Evolutionary conservation across 108 stramenopile genomes (phyloP).

Genomic region (Nitzschia sp.): DNA sequence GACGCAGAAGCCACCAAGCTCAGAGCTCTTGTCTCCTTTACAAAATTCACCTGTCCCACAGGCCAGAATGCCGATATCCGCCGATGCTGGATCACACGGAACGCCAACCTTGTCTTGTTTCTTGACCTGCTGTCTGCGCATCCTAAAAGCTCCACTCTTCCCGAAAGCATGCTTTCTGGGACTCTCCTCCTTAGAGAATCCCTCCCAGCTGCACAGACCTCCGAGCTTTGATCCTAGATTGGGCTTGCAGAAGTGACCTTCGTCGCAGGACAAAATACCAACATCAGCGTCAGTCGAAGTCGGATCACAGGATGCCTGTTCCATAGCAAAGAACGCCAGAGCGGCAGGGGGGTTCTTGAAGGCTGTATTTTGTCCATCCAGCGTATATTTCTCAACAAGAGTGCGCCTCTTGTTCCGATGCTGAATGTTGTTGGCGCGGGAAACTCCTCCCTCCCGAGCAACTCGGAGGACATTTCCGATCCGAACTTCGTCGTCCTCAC

Average conservation of each 20-base stretch:
- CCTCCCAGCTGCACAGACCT: neutral
- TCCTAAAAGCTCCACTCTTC: neutral
- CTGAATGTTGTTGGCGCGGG: neutral
- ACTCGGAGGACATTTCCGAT: neutral
- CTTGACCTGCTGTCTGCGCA: neutral
- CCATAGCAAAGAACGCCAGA: neutral
- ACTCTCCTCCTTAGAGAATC: neutral
- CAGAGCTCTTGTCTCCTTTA: neutral
- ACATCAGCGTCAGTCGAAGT: neutral
- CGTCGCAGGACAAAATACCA: slow-evolving; percentile 4
- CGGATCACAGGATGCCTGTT: slow-evolving; percentile 1
- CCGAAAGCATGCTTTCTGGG: neutral
- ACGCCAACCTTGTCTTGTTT: neutral
- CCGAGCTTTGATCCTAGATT: neutral
- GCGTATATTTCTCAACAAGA: neutral
- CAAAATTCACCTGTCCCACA: slow-evolving; percentile 3
- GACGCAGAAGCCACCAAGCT: slow-evolving; percentile 10
- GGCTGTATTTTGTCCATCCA: neutral
- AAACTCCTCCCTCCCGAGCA: neutral
- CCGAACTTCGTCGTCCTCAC: neutral
- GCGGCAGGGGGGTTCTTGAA: neutral
- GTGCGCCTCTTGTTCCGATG: neutral
- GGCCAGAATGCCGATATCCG: slow-evolving; percentile 8
- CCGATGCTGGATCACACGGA: neutral
- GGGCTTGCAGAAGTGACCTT: neutral